A percentile compares a stretch with the other conserved stretches of the same genome.
These are phyloP conservation scores for Syzygium grande DNA, from an alignment of 345 rosid species.

Conservation along the genomic window DNA sequence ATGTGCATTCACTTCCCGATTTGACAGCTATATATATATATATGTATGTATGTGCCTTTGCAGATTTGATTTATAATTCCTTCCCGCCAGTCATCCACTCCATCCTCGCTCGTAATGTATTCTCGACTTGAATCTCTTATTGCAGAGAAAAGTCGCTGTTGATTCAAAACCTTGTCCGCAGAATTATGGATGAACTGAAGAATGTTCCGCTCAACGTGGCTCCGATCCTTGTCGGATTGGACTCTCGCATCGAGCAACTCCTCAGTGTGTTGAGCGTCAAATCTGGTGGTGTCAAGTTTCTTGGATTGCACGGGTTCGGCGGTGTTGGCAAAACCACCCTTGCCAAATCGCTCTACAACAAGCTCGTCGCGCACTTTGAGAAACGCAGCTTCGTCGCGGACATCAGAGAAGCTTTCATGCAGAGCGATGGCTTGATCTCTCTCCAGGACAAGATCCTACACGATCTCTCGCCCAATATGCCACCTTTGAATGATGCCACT, in stretches of 20 bases:
- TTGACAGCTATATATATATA: too few relatives aligned
- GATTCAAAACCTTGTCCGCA: conserved; percentile 23
- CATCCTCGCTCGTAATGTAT: neutral
- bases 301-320: conserved; percentile 29
- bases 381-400: conserved; percentile 15
- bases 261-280: conserved; percentile 5
- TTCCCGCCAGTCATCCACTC: neutral
- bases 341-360: conserved; percentile 26
- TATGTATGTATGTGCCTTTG: neutral
- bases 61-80: neutral
- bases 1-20: neutral
- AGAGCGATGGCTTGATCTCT: conserved; percentile 12
- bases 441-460: conserved; percentile 26
- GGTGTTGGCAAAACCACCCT: conserved; percentile 44
- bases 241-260: conserved; percentile 10
- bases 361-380: conserved; percentile 12
- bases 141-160: neutral
- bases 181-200: conserved; percentile 28
- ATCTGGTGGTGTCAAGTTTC: conserved; percentile 7
- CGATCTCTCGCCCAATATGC: neutral
- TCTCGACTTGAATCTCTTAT: neutral
- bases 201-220: conserved; percentile 47
- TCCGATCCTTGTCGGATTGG: conserved; percentile 21
- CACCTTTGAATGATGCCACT: conserved; percentile 1
- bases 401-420: conserved; percentile 21